phyloP scores from a whole-genome alignment of 2,329 filamentous ascomycete species.

The Leptographium radiaticola region DNA sequence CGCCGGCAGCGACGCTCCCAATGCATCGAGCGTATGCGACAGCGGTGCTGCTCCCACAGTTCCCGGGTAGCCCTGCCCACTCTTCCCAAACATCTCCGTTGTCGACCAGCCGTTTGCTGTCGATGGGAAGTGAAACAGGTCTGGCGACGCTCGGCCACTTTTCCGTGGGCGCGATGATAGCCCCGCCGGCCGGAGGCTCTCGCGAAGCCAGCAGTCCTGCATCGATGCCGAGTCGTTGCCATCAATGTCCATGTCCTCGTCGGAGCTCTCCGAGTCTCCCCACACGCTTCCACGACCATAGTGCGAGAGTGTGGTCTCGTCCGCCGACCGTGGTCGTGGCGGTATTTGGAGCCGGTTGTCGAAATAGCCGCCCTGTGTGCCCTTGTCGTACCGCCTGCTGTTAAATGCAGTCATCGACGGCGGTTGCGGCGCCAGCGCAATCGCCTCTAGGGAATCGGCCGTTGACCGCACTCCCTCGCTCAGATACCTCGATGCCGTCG shows the following conservation, averaged over 20 bases:
- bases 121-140: conserved; percentile 40
- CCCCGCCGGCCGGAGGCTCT: conserved; percentile 31
- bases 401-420: conserved; percentile 21
- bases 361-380: conserved; percentile 13
- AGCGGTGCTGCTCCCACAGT: conserved; percentile 14
- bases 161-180: conserved; percentile 7
- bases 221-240: conserved; percentile 36
- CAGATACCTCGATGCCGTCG: conserved; percentile 12
- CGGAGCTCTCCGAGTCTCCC: conserved; percentile 30
- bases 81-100: conserved; percentile 31
- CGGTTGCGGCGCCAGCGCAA: conserved; percentile 12
- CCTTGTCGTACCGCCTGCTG: conserved; percentile 15
- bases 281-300: conserved; percentile 20
- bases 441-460: background rate
- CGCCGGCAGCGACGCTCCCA: conserved; percentile 31
- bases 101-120: conserved; percentile 28
- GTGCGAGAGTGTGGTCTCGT: conserved; percentile 29
- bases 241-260: conserved; percentile 21
- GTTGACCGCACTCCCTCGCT: conserved; percentile 12
- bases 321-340: conserved; percentile 32
- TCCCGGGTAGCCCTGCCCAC: conserved; percentile 20
- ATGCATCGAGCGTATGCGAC: conserved; percentile 25
- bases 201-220: conserved; percentile 45
- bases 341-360: conserved; percentile 19
- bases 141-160: conserved; percentile 28